Evolutionary conservation across 192 early-diverging fungal genomes (phyloP), one percentile per base, ranked within the genome.

Genomic region (Fimicolochytrium jonesii): DNA sequence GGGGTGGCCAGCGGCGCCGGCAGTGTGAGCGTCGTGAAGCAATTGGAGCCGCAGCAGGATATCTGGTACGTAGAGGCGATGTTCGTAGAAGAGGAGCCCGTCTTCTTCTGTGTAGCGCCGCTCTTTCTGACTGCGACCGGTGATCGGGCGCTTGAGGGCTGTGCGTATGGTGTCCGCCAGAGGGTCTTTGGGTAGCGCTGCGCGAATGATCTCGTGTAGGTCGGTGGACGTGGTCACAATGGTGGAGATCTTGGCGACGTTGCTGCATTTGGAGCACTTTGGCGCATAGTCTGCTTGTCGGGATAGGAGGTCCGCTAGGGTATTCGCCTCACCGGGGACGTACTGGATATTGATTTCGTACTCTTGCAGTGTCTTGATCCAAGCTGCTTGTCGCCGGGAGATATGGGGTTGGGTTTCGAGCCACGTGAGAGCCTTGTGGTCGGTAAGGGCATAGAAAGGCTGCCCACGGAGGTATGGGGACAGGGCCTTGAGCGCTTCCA

Each of bases 361-460:
- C 9, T 18, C 11, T 33, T 61, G 46, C 2, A 61, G 59, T 7
- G 22, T 11, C 31, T 61, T 31, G 26, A 63, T 44, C 70, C 70
- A 80, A 0, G 58, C 50, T 30, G 65, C 69, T 26, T 77, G 77
- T 2, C 76, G 43, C 6, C 61, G 48, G 17, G 58, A 70, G 4
- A 75, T 59, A 11, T 60, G 30, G 0, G 13, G 47, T 1, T 59
- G 67, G 0, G 60, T 66, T 2, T 52, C 58, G 18, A 79, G 74
- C 17, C 73, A 75, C 15, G 66, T 54, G 11, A 77, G 54, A 36
- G 75, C 75, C n/a, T 64, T 60, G 35, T 81, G 79, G 45, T 61
- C 45, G 20, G 46, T 61, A 18, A 61, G 32, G n/a, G 44, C 17
- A 10, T 25, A 30, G 30, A 54, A 54, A n/a, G n/a, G n/a, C n/a